phyloP scores from a whole-genome alignment of 768 basidiomycete genomes.

The Lactarius sp. region DNA sequence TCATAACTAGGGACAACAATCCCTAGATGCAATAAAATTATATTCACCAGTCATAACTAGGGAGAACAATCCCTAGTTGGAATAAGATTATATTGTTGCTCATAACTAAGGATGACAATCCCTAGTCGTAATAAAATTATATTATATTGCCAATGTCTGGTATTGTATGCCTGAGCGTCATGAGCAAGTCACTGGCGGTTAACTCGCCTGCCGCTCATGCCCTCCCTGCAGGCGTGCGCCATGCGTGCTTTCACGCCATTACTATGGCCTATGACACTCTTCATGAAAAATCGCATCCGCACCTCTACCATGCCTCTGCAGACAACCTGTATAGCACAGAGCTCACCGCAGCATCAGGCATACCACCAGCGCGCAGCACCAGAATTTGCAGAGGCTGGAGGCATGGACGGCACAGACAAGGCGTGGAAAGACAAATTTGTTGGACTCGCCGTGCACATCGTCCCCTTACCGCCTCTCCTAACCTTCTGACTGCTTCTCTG shows the following conservation, averaged over 20 bases:
- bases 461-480: not conserved
- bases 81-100: too few species aligned
- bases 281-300: conserved; percentile 34
- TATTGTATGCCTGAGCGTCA: too few species aligned
- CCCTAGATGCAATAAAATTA: too few species aligned
- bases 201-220: conserved; percentile 44
- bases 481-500: not conserved
- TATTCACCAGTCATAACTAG: too few species aligned
- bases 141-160: too few species aligned
- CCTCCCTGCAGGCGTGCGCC: conserved; percentile 43
- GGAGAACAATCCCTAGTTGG: too few species aligned
- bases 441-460: conserved; percentile 44
- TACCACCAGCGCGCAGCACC: conserved; percentile 26
- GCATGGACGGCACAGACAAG: conserved; percentile 35
- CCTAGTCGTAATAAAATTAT: too few species aligned
- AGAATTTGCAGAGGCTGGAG: conserved; percentile 15
- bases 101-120: too few species aligned
- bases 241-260: conserved; percentile 60
- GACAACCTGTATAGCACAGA: conserved; percentile 48
- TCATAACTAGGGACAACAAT: too few species aligned
- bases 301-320: conserved; percentile 16
- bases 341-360: conserved; percentile 40
- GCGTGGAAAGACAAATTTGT: conserved; percentile 48
- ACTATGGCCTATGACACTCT: conserved; percentile 59
- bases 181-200: too few species aligned